Conservation (phyloP, 352 stramenopile species). For the Elongisporangium anandrum region DNA sequence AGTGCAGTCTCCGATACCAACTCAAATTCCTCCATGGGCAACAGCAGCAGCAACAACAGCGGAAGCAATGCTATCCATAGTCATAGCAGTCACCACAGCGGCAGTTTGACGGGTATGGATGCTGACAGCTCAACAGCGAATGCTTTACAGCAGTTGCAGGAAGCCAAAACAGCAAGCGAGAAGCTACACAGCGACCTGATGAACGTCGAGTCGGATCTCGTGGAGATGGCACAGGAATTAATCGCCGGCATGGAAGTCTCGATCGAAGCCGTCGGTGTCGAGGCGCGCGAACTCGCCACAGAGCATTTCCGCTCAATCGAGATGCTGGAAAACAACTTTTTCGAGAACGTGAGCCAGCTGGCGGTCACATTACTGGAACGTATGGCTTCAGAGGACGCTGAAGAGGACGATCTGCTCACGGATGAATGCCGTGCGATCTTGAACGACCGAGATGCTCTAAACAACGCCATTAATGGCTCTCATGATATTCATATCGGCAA, state of each 20-base stretch:
- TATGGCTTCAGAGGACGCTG: slow-evolving; percentile 69
- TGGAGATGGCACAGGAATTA: slow-evolving; percentile 69
- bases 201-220: slow-evolving; percentile 85
- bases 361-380: slow-evolving; percentile 69
- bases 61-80: too few relatives aligned
- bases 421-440: slow-evolving; percentile 79
- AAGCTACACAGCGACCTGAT: slow-evolving; percentile 86
- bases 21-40: slow-evolving; percentile 5
- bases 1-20: too few relatives aligned
- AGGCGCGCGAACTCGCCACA: slow-evolving; percentile 58
- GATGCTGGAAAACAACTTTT: slow-evolving; percentile 90
- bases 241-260: slow-evolving; percentile 54
- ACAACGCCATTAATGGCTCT: slow-evolving; percentile 87
- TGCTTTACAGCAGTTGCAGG: slow-evolving; percentile 72
- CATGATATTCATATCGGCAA: slow-evolving; percentile 92
- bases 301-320: slow-evolving; percentile 89
- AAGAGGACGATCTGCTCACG: slow-evolving; percentile 75
- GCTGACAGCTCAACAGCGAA: slow-evolving; percentile 8
- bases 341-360: slow-evolving; percentile 80
- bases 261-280: slow-evolving; percentile 59
- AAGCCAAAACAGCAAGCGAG: slow-evolving; percentile 79
- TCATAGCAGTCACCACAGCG: slow-evolving; percentile 39
- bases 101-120: slow-evolving; percentile 8
- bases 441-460: slow-evolving; percentile 78
- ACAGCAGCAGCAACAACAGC: slow-evolving; percentile 4